Evolutionary conservation across 495 filamentous ascomycete species (phyloP).

Genomic region (Hypoxylon cercidicola): DNA sequence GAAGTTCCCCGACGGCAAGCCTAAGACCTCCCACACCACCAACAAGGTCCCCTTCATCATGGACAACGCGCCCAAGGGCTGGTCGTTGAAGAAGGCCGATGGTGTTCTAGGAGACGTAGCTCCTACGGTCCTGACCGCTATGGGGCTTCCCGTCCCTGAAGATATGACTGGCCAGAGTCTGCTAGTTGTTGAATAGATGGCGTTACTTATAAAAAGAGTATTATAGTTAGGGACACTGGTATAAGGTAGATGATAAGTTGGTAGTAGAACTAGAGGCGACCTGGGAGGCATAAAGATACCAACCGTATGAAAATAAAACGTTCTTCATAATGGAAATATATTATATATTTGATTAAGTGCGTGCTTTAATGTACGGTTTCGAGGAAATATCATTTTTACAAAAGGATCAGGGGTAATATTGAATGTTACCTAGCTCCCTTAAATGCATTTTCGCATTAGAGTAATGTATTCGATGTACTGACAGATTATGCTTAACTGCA

Average conservation of each 20-base stretch:
- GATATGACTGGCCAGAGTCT: slow-evolving; percentile 92
- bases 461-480: no score
- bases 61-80: slow-evolving; percentile 93
- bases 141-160: slow-evolving; percentile 88
- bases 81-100: slow-evolving; percentile 80
- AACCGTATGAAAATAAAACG: slow-evolving; percentile 32
- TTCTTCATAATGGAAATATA: slow-evolving; percentile 23
- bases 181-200: slow-evolving; percentile 72
- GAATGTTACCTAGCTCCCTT: background rate
- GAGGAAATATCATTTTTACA: no score
- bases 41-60: slow-evolving; percentile 98
- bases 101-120: slow-evolving; percentile 97
- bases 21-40: slow-evolving; percentile 97
- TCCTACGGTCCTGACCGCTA: slow-evolving; percentile 86
- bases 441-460: background rate
- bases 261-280: slow-evolving; percentile 35
- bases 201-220: slow-evolving; percentile 12
- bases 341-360: background rate
- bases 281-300: slow-evolving; percentile 39
- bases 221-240: slow-evolving; percentile 6
- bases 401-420: background rate
- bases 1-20: slow-evolving; percentile 92
- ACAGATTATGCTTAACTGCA: background rate
- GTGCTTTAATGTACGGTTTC: no score
- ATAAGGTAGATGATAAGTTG: slow-evolving; percentile 26